Evolutionary conservation across 306 rosid genomes (phyloP).

Genomic region (Sicyos edulis): DNA sequence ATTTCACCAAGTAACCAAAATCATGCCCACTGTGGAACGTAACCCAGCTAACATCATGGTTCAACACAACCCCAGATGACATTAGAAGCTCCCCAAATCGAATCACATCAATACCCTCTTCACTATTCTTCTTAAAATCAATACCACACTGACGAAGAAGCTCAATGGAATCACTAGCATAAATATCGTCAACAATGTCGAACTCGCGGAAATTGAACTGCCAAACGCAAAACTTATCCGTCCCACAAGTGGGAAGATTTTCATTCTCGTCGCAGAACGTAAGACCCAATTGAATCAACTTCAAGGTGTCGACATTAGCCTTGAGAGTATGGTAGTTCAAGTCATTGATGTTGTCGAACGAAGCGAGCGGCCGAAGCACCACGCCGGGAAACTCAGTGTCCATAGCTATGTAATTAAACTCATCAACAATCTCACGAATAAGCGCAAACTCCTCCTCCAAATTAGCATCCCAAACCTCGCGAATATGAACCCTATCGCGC

Average conservation of each 20-base stretch:
- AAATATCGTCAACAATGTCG: slow-evolving; percentile 45
- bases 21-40: slow-evolving; percentile 65
- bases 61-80: slow-evolving; percentile 60
- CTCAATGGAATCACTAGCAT: slow-evolving; percentile 58
- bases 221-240: slow-evolving; percentile 47
- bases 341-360: slow-evolving; percentile 67
- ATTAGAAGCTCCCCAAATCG: slow-evolving; percentile 60
- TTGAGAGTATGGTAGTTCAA: slow-evolving; percentile 74
- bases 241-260: slow-evolving; percentile 65
- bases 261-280: slow-evolving; percentile 75
- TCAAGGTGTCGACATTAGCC: slow-evolving; percentile 83
- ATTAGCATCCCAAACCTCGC: slow-evolving; percentile 86
- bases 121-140: slow-evolving; percentile 62
- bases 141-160: slow-evolving; percentile 60
- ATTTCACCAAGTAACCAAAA: slow-evolving; percentile 61
- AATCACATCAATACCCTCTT: slow-evolving; percentile 54
- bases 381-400: slow-evolving; percentile 94
- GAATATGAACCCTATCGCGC: slow-evolving; percentile 68
- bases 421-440: slow-evolving; percentile 66
- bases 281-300: slow-evolving; percentile 84
- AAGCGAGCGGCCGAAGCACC: slow-evolving; percentile 75
- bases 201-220: slow-evolving; percentile 69
- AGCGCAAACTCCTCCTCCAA: slow-evolving; percentile 64
- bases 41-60: slow-evolving; percentile 44
- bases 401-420: slow-evolving; percentile 61